Base-by-base conservation (phyloP, 2,329 filamentous ascomycete genomes). In the Beauveria australis region DNA sequence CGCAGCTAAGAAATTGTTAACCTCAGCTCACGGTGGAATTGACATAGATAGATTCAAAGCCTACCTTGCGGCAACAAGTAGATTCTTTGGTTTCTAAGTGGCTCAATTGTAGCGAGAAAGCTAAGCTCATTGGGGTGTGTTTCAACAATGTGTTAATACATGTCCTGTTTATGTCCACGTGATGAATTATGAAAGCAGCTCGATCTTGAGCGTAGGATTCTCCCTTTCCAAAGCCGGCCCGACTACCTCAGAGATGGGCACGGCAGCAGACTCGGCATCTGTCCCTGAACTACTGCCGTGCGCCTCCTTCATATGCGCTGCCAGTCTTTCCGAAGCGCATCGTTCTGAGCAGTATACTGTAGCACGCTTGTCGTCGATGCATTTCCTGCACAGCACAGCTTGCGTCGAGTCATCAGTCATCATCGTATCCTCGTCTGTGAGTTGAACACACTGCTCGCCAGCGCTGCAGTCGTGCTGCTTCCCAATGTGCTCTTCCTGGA, bases 311-410 rank as follows among this genome's bases (percentile, higher is more conserved):
- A 75, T 69, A 64, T 81, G 78, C 26, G 61, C 61, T 12, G 72
- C 70, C 41, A 81, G 73, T 62, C 79, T 77, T 14, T 63, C 66
- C 26, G 66, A 67, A n/a, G 76, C 77, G 64, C 78, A 81, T 37
- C 69, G 66, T 30, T 70, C 64, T 8, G 76, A 76, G 66, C 78
- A 81, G 63, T 76, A 80, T 6, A 75, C 53, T 0, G 73, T 72
- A 26, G 71, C 66, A n/a, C 69, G 66, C 60, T 73, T 72, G 53
- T 74, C 63, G 5, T 66, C 68, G 1, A 79, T 64, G 57, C 78
- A 81, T 57, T 76, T 73, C 54, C 70, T 72, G 65, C 78, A 81
- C 22, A 74, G 71, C 9, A 77, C 72, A 3, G 73, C 64, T 3
- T 65, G 62, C 2, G 64, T 64, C 1, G 61, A 61, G n/a, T 63